These are phyloP conservation scores for Phialemoniopsis sp. DNA, from an alignment of 2,329 filamentous ascomycete genomes.

Conservation along the genomic window DNA sequence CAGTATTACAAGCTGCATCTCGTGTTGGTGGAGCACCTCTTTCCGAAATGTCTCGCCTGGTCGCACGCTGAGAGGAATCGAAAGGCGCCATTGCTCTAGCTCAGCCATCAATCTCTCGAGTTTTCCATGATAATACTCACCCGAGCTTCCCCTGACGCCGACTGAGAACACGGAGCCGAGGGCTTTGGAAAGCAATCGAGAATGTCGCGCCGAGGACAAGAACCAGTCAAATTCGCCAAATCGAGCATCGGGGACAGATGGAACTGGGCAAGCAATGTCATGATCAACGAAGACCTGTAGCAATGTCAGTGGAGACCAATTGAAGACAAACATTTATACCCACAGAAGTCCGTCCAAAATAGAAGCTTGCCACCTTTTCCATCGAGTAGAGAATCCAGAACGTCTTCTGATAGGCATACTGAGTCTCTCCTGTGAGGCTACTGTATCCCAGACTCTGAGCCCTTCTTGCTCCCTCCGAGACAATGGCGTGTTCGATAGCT, in stretches of 20 bases:
- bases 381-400: slow-evolving; percentile 21
- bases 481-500: slow-evolving; percentile 22
- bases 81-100: slow-evolving; percentile 20
- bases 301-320: neutral
- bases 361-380: slow-evolving; percentile 20
- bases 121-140: slow-evolving; percentile 15
- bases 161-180: slow-evolving; percentile 21
- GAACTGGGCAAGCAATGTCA: slow-evolving; percentile 23
- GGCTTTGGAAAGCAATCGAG: slow-evolving; percentile 19
- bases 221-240: slow-evolving; percentile 19
- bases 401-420: slow-evolving; percentile 17
- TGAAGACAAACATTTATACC: slow-evolving; percentile 4
- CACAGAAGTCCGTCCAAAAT: slow-evolving; percentile 23
- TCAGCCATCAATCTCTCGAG: slow-evolving; percentile 20
- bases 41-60: slow-evolving; percentile 9
- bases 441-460: slow-evolving; percentile 20
- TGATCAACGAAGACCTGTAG: slow-evolving; percentile 21
- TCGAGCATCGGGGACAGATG: slow-evolving; percentile 13
- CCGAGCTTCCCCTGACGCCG: slow-evolving; percentile 16
- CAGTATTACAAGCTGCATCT: slow-evolving; percentile 7
- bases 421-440: slow-evolving; percentile 9
- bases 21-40: slow-evolving; percentile 4
- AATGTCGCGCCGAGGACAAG: slow-evolving; percentile 16
- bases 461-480: slow-evolving; percentile 21
- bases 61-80: slow-evolving; percentile 14